Conservation (phyloP, 2,329 filamentous ascomycete species). For the Colletotrichum lini region DNA sequence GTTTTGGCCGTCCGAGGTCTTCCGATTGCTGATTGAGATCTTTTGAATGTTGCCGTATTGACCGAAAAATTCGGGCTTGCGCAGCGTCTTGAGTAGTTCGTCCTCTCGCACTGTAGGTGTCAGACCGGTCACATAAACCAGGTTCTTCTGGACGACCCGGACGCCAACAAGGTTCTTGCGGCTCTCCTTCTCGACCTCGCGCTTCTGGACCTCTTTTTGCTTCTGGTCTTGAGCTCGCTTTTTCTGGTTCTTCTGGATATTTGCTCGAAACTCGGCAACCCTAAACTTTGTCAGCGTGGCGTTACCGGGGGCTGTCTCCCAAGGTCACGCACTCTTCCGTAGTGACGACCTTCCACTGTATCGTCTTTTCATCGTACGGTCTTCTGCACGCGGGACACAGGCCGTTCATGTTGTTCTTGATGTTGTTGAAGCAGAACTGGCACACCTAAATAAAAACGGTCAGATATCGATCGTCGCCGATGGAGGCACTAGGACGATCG, state of each 20-base stretch:
- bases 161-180: constrained; percentile 97
- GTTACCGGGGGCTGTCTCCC: constrained; percentile 1
- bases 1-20: constrained; percentile 80
- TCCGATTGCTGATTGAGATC: constrained; percentile 97
- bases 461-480: constrained; percentile 19
- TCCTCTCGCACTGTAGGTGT: constrained; percentile 94
- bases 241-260: constrained; percentile 92
- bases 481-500: not conserved
- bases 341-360: constrained; percentile 96
- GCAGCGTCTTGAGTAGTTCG: constrained; percentile 88
- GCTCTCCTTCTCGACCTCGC: constrained; percentile 94
- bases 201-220: constrained; percentile 96
- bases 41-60: constrained; percentile 99
- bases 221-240: constrained; percentile 86
- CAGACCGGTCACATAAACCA: constrained; percentile 97
- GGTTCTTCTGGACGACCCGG: constrained; percentile 96
- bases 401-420: constrained; percentile 97
- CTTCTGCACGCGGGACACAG: constrained; percentile 97
- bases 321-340: constrained; percentile 84
- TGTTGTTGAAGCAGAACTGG: constrained; percentile 99
- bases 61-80: constrained; percentile 94
- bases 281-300: constrained; percentile 58
- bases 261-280: constrained; percentile 81
- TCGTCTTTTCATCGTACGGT: constrained; percentile 96
- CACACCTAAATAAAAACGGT: constrained; percentile 80